A percentile compares a stretch with the other conserved stretches of the same genome.
phyloP scores from a whole-genome alignment of 148 eudicot genomes.

The Fagopyrum homotropicum region DNA sequence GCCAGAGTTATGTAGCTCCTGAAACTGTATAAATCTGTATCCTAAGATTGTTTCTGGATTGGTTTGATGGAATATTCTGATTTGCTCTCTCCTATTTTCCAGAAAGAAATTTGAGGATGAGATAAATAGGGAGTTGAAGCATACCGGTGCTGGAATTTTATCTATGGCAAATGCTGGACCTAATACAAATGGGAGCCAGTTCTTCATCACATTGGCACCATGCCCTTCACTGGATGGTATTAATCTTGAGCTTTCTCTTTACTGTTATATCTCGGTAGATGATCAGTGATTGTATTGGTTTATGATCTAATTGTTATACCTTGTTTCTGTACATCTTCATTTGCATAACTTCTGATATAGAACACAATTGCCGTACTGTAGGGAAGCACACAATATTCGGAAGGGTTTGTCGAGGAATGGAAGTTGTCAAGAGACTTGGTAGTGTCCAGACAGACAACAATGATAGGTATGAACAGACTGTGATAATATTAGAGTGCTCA shows the following conservation, averaged over 20 bases:
- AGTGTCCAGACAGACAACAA: constrained; percentile 94
- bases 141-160: constrained; percentile 91
- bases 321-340: background rate
- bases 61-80: background rate
- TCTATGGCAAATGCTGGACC: constrained; percentile 99
- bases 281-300: background rate
- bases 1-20: too few species aligned
- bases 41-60: too few species aligned
- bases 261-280: background rate
- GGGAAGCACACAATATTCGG: constrained; percentile 99
- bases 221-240: constrained; percentile 83
- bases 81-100: constrained; percentile 23
- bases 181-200: constrained; percentile 95
- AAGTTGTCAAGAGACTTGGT: constrained; percentile 88
- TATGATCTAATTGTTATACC: background rate
- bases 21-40: too few species aligned
- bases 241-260: background rate
- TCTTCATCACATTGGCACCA: constrained; percentile 81
- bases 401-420: constrained; percentile 87
- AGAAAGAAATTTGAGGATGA: constrained; percentile 84
- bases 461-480: constrained; percentile 46
- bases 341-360: background rate
- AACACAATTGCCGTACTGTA: constrained; percentile 14
- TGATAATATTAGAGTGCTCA: background rate
- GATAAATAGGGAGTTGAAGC: constrained; percentile 63